Evolutionary conservation across 805 yeast genomes (phyloP).

Genomic region (Deakozyma indianensis): DNA sequence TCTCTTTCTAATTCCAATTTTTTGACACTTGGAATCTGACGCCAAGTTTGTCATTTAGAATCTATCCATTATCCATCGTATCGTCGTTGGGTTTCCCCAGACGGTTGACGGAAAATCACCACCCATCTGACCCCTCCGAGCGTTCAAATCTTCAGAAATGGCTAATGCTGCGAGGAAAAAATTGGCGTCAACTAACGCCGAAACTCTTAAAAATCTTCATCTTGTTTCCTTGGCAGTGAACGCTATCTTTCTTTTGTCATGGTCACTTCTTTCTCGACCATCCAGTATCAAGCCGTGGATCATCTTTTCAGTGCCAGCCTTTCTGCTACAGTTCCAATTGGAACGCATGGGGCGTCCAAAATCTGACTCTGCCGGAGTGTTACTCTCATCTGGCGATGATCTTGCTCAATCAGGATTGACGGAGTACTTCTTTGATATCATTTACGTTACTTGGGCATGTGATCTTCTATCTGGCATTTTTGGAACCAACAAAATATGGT

Average conservation of each 20-base stretch:
- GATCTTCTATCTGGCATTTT: slow-evolving; percentile 37
- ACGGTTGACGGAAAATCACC: no score
- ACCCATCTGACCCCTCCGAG: no score
- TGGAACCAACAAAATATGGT: slow-evolving; percentile 52
- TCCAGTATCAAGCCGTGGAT: slow-evolving; percentile 29
- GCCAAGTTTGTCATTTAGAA: no score
- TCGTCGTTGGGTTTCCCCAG: no score
- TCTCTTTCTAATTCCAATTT: no score
- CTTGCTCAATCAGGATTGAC: slow-evolving; percentile 48
- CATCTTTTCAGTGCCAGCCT: slow-evolving; percentile 28
- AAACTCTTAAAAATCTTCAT: slow-evolving; percentile 21
- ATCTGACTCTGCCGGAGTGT: slow-evolving; percentile 28
- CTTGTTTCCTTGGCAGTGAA: slow-evolving; percentile 26
- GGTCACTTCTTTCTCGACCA: slow-evolving; percentile 32
- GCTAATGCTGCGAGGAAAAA: slow-evolving; percentile 31
- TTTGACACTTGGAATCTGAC: no score
- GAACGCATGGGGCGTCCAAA: slow-evolving; percentile 51
- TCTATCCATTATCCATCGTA: no score
- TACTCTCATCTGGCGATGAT: slow-evolving; percentile 45
- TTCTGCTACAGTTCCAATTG: slow-evolving; percentile 33
- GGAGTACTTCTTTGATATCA: slow-evolving; percentile 57
- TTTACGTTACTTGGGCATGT: slow-evolving; percentile 49
- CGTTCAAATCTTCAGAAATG: no score
- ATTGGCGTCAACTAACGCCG: slow-evolving; percentile 22
- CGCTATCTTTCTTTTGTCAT: slow-evolving; percentile 23